A percentile compares a stretch with the other conserved stretches of the same genome.
Conservation (phyloP, 140 eudicot species). For the Oenanthe javanica region DNA sequence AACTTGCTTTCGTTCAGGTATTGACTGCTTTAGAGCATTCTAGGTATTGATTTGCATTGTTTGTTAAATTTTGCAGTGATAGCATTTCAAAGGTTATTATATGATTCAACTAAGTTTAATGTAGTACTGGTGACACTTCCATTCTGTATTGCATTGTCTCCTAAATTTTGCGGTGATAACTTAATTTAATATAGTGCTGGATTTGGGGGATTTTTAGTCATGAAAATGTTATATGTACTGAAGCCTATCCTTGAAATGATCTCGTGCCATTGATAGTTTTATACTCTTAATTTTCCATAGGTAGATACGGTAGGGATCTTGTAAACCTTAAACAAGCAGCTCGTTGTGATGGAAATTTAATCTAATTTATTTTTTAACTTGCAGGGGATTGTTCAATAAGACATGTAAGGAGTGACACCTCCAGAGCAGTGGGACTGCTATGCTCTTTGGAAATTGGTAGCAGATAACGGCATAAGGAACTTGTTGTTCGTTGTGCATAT, state of each 20-base stretch:
- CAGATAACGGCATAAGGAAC: conserved; percentile 37
- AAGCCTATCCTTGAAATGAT: no score
- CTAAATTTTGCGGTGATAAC: background rate
- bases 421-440: conserved; percentile 10
- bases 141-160: background rate
- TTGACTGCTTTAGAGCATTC: background rate
- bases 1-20: background rate
- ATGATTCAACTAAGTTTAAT: no score
- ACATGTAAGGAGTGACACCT: conserved; percentile 50
- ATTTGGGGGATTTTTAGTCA: background rate
- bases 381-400: conserved; percentile 51
- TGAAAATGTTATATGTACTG: no score
- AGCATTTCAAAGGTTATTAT: background rate
- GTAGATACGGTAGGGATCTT: background rate
- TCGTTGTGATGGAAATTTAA: background rate
- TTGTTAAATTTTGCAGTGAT: no score
- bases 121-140: background rate
- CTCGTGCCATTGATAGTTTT: no score
- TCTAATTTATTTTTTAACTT: background rate
- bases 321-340: background rate
- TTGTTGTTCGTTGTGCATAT: conserved; percentile 53
- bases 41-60: background rate
- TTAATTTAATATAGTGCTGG: background rate
- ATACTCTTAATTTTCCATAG: background rate
- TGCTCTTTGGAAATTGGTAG: no score